Base-by-base conservation (phyloP, 495 filamentous ascomycete genomes). In the Penicillium macrosclerotiorum region DNA sequence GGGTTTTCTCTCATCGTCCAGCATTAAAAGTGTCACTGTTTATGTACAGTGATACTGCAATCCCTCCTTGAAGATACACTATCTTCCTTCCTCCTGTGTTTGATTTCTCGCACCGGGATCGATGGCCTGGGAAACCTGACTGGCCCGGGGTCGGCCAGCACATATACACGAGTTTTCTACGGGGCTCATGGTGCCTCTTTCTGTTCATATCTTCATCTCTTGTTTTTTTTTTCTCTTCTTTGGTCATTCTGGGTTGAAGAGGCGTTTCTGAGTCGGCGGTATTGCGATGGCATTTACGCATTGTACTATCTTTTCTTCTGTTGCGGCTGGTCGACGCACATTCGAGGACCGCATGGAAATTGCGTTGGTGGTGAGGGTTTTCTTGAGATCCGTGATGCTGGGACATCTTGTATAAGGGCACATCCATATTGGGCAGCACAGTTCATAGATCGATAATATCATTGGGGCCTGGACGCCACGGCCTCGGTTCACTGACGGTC, bases 1-100 rank as follows among this genome's bases (percentile, higher is more conserved):
- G 88, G 89, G 1, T 91, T 98, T 60, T 85, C 85, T 17, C 73
- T 96, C 40, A 84, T 98, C 57, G 87, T 96, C 55, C 82, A 84
- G 27, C 82, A 71, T 83, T 75, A 74, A 68, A 26, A n/a, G n/a
- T n/a, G n/a, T n/a, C n/a, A n/a, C 34, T 11, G 13, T 14, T 6
- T n/a, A 17, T 24, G 24, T 9, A 16, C 22, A 24, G 16, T 26
- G 20, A 13, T 32, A 42, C 22, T 13, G 11, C 22, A 36, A 1
- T 8, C 31, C 5, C 8, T 8, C 8, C 13, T 30, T 14, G 24
- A 5, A 45, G 12, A 37, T 37, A 16, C 33, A 24, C 44, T 9
- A 18, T 44, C 9, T 24, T 30, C 27, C 41, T 42, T 52, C 26
- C 30, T 52, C 26, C 14, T 17, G 26, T 44, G 18, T 47, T 29